phyloP scores from a whole-genome alignment of 257 asterid species.

The Solanum corneliomulleri region DNA sequence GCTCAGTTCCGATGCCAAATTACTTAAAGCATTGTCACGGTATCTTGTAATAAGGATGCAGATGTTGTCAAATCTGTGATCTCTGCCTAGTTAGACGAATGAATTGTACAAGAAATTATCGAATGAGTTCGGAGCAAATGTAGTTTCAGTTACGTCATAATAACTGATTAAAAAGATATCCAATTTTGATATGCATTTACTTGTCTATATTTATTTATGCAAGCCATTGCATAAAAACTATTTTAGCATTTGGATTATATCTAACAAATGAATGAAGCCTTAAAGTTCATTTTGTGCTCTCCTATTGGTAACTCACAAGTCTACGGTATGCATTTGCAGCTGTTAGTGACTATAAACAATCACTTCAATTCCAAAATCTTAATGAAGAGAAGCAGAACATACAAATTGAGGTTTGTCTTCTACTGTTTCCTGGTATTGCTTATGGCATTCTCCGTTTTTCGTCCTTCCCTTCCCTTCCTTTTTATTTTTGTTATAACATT shows the following conservation, averaged over 20 bases:
- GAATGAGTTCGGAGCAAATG: not conserved
- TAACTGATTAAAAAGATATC: not conserved
- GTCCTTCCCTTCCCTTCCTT: not conserved
- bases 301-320: not conserved
- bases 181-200: not conserved
- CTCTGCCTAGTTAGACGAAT: not conserved
- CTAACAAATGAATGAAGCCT: not conserved
- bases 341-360: conserved; percentile 86
- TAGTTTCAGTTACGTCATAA: not conserved
- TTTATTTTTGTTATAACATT: not conserved
- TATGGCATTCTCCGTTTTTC: not conserved
- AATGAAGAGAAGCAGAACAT: conserved; percentile 96
- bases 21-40: not conserved
- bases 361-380: conserved; percentile 89
- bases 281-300: not conserved
- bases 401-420: conserved; percentile 68
- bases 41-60: not conserved
- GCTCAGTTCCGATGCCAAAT: not conserved
- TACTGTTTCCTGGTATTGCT: not conserved
- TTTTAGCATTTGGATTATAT: not conserved
- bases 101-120: not conserved
- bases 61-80: not conserved
- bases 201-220: not conserved
- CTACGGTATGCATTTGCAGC: conserved; percentile 33
- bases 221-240: not conserved